Evolutionary conservation across 371 early-diverging fungal genomes (phyloP).

Genomic region (Neoconidiobolus thromboides): DNA sequence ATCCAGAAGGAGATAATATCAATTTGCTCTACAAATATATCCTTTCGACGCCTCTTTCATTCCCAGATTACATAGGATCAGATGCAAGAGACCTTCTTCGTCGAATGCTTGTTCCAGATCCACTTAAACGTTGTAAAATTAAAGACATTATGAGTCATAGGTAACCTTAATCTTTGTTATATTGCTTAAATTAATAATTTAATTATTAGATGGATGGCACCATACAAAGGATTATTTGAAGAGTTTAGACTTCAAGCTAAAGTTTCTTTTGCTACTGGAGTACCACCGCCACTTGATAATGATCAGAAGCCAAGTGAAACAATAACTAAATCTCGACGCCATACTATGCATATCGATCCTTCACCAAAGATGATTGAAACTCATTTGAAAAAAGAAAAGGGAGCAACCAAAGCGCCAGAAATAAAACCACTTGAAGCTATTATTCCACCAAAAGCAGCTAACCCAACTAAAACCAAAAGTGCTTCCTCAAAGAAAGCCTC

Average conservation of each 20-base stretch:
- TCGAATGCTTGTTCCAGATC: constrained; percentile 85
- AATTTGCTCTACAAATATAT: constrained; percentile 91
- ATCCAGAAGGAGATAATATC: constrained; percentile 93
- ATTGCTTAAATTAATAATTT: no score
- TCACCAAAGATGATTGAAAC: neutral
- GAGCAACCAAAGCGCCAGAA: neutral
- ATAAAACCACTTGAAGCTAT: neutral
- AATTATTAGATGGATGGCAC: constrained; percentile 7
- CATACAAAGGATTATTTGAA: constrained; percentile 10
- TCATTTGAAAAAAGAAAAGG: neutral
- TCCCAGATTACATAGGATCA: constrained; percentile 71
- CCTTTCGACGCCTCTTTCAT: constrained; percentile 67
- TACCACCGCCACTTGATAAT: constrained; percentile 4
- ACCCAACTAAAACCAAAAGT: no score
- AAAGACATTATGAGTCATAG: constrained; percentile 43
- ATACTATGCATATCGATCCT: constrained; percentile 12
- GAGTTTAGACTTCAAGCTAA: constrained; percentile 12
- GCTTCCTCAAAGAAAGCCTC: no score
- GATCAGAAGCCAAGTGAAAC: constrained; percentile 5
- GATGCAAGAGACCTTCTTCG: constrained; percentile 66
- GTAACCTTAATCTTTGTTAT: no score
- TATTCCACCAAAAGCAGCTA: neutral
- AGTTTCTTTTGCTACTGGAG: constrained; percentile 11
- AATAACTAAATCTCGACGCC: constrained; percentile 11
- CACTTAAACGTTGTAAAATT: constrained; percentile 67